Evolutionary conservation across 305 asterid genomes (phyloP), one percentile per base, ranked within the genome.

Genomic region (Rubia peregrina): DNA sequence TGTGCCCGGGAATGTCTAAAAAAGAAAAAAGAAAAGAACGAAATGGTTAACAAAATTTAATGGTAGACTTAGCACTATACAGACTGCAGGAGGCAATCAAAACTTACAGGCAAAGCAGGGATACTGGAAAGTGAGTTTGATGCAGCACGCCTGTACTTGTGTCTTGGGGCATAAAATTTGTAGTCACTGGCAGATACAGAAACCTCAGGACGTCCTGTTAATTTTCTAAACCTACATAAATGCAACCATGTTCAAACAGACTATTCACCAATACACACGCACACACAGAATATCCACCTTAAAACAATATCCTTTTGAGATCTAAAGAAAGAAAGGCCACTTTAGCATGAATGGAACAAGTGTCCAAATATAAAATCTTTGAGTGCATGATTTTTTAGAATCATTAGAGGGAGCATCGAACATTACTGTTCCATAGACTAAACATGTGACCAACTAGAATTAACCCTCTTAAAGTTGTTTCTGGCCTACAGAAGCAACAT

Each of bases 141-240:
- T 61, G 81, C 72, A 61, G 59, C 85, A 33, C 98, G 99, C 80
- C 98, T 90, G 71, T 80, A 91, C 80, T 94, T 94, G 84, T 89
- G 99, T 71, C 99, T 88, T 56, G 99, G 99, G 75, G 98, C 93
- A 79, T 94, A 94, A 80, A 91, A 94, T 73, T 94, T 94, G 85
- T 91, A 94, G 85, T 94, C 99, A 77, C 91, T 79, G 36, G 89
- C 85, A 83, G 89, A 84, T 26, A 94, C 83, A 65, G 89, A 83
- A 66, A 91, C 96, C 83, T 89, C 95, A 75, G 81, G 81, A 66
- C 98, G 90, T 68, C 97, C 97, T 0, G 99, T 94, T 83, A 94
- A 76, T 84, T 96, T 88, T 77, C 82, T 89, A 72, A 94, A 88
- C 98, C 98, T 93, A 65, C 56, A 51, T 61, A 24, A 51, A 41